A percentile compares a stretch with the other conserved stretches of the same genome.
phyloP scores from a whole-genome alignment of 2,329 filamentous ascomycete species.

The Sporothrix sp. region DNA sequence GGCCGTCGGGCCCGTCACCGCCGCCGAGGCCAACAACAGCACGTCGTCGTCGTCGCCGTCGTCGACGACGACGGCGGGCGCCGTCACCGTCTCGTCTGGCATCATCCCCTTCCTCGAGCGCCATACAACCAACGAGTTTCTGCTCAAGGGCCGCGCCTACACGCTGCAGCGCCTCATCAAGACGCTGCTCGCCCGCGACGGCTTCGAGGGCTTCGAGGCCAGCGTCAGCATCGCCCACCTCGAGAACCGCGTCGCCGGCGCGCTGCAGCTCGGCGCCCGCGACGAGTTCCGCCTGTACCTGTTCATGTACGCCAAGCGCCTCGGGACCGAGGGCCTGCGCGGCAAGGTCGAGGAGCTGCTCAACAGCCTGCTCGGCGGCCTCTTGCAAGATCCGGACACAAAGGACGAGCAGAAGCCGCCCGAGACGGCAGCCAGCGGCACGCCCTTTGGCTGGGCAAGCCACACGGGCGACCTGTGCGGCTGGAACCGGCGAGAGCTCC shows the following conservation, averaged over 20 bases:
- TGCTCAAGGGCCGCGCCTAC: constrained; percentile 85
- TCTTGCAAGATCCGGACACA: constrained; percentile 42
- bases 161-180: constrained; percentile 89
- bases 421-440: constrained; percentile 22
- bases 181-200: constrained; percentile 74
- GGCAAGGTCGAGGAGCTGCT: constrained; percentile 90
- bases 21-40: constrained; percentile 28
- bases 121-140: constrained; percentile 85
- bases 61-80: constrained; percentile 40
- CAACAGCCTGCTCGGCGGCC: constrained; percentile 68
- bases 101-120: constrained; percentile 90
- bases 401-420: neutral
- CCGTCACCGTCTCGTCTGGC: constrained; percentile 74
- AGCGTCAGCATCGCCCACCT: constrained; percentile 88
- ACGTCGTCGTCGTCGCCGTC: neutral
- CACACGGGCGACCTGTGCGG: constrained; percentile 69
- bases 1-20: constrained; percentile 50
- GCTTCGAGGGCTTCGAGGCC: constrained; percentile 85
- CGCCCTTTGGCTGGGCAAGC: constrained; percentile 51
- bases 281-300: constrained; percentile 93
- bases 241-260: constrained; percentile 87
- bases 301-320: constrained; percentile 95
- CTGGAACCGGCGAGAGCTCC: constrained; percentile 76
- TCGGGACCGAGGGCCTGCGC: constrained; percentile 79
- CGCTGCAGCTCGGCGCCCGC: constrained; percentile 70